Base-by-base conservation (phyloP, 805 yeast species). In the Wickerhamiella siamensis region DNA sequence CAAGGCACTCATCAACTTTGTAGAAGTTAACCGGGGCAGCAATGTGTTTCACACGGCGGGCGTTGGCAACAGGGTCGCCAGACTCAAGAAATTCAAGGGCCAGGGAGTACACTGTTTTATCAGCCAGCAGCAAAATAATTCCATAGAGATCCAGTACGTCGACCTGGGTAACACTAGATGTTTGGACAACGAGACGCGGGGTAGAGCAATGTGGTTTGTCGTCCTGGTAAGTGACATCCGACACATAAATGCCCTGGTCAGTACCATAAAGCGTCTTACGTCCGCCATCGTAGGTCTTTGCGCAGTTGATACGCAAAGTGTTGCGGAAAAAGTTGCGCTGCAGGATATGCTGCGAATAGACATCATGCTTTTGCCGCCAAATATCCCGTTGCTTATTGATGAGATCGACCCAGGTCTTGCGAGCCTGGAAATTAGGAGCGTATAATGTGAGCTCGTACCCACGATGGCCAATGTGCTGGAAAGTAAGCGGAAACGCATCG, bases 201-300 rank as follows among this genome's bases (percentile, higher is more conserved):
- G 46, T 32, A 2, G 61, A 42, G 16, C 56, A 43, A 19, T 43
- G 43, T 2, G 58, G 53, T 9, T 51, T 53, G 0, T 67, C 63
- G 5, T 74, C 72, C 34, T 72, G 59, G n/a, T 69, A 72, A 44
- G 71, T 69, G 36, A 78, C 73, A 35, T 84, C 84, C 36, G 91
- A 75, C 36, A 84, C 74, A 67, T 80, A 91, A 2, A 91, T 77
- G 4, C 98, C 97, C 1, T 79, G 71, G 56, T 84, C 94, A 0
- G 97, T 86, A 34, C 97, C 97, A 55, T 83, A 87, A 29, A 91
- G 59, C 49, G 87, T 63, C 56, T 87, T 83, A 49, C 94, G 73
- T 17, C 97, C 97, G 41, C 95, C 95, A 56, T 91, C 94, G 59
- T 83, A 80, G 27, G 95, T 94, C 32, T 82, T 86, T 22, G 86